Evolutionary conservation across 805 yeast species (phyloP), one percentile per base, ranked within the genome.

Genomic region (Cyberlindnera suaveolens): DNA sequence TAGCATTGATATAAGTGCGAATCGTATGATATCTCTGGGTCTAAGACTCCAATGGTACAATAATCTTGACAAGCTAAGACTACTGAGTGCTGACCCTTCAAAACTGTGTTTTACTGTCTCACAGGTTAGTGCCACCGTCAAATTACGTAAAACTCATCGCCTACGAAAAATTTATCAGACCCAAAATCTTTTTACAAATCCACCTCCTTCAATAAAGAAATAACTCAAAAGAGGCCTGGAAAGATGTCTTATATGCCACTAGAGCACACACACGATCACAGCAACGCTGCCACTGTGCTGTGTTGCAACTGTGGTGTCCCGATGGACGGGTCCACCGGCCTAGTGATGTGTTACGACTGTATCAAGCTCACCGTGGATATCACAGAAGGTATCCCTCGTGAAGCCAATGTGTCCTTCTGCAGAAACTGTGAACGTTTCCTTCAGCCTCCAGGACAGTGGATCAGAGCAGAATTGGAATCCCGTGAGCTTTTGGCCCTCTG

Each of bases 301-400:
- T 93, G 99, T 73, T 89, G 96, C 68, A 88, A 87, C 82, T 93
- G 99, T 82, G 98, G 98, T 68, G 87, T 85, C 44, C 97, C 98
- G 36, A 87, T 93, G 78, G 98, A 93, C 62, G 98, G 98, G 36
- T 87, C 97, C 19, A 68, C 79, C 20, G 96, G 96, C 13, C 69
- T 90, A 44, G 95, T 89, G 23, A 88, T 91, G 95, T 93, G 99
- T 70, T 82, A 86, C 72, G 98, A 93, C 66, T 93, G 99, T 78
- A 86, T 93, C 62, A 87, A 88, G 65, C 70, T 91, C 59, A 88
- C 88, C 2, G 93, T 88, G 46, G 97, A 91, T 63, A 88, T 93
- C 55, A 89, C 99, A 2, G 88, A 83, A 53, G 96, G 96, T 37
- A 82, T 85, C 43, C 97, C 97, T 41, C 78, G 97, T 64, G 98